Evolutionary conservation across 2,329 filamentous ascomycete genomes (phyloP), one percentile per base, ranked within the genome.

Genomic region (Juglanconis sp.): DNA sequence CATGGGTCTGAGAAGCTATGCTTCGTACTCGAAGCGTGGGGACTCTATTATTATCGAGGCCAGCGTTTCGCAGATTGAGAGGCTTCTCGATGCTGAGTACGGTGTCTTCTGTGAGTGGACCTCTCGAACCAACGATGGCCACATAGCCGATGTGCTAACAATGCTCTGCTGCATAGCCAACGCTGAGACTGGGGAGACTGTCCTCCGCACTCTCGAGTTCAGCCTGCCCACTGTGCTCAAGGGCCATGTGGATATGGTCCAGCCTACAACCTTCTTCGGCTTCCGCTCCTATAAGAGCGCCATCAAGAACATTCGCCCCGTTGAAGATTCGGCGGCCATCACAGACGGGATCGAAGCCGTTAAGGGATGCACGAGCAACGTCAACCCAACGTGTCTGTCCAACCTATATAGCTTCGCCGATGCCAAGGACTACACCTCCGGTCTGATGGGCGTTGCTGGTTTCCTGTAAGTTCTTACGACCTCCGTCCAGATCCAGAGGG

Each of bases 381-480:
- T 80, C 58, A 76, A 74, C 31, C 78, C 78, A 2, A 62, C 70
- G 4, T 81, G 79, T 62, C 61, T 80, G 59, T 75, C 77, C 66
- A 66, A 74, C 63, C 68, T 80, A 53, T 81, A 81, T 72, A 79
- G 67, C 67, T 81, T 35, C 77, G 79, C 64, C 70, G 78, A 76
- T 56, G 66, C 72, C 1, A 71, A 77, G 59, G 72, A 60, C n/a
- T 63, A 63, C 61, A 50, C 7, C 44, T 42, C 53, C 8, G 61
- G 57, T n/a, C 44, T 57, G n/a, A 24, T 63, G 15, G 61, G 61
- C 5, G 35, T 63, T 17, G 61, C 50, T 3, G 61, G 61, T 36
- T 63, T 63, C 58, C 61, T 63, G 55, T 57, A 13, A 51, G 55
- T 56, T 6, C 17, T 24, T 24, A 24, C 17, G 2, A 24, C 10